phyloP scores from a whole-genome alignment of 2,329 filamentous ascomycete genomes.

The Aspergillus costaricaensis region DNA sequence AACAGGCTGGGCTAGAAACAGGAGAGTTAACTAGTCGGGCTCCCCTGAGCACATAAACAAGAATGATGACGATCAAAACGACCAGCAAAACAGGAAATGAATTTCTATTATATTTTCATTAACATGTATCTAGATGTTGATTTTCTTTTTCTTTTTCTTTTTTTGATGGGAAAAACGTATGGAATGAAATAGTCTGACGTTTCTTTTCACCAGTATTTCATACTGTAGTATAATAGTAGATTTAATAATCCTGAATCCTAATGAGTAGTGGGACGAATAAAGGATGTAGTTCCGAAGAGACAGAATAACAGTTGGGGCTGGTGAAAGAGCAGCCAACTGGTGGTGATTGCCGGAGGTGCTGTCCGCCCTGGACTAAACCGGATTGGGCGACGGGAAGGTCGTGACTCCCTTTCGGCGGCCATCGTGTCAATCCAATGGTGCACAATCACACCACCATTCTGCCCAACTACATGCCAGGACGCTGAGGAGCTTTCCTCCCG shows the following conservation, averaged over 20 bases:
- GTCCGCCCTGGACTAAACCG: slow-evolving; percentile 5
- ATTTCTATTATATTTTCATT: slow-evolving; percentile 6
- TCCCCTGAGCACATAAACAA: slow-evolving; percentile 22
- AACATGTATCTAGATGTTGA: slow-evolving; percentile 27
- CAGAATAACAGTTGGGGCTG: no score
- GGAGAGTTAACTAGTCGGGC: slow-evolving; percentile 13
- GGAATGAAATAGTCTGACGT: slow-evolving; percentile 17
- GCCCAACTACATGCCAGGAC: slow-evolving; percentile 14
- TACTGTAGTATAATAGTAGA: background rate
- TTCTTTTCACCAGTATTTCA: background rate
- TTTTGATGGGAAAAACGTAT: slow-evolving; percentile 11
- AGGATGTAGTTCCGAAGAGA: no score
- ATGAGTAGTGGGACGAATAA: no score
- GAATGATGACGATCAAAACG: slow-evolving; percentile 27
- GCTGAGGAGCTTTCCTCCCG: slow-evolving; percentile 9
- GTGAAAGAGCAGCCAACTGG: background rate
- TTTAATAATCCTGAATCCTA: no score
- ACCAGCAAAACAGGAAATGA: slow-evolving; percentile 10
- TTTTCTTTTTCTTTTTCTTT: background rate
- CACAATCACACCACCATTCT: slow-evolving; percentile 14
- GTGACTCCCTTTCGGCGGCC: slow-evolving; percentile 1
- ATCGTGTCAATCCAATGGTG: background rate
- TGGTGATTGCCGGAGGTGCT: background rate
- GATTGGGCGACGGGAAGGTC: slow-evolving; percentile 4
- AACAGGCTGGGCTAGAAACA: slow-evolving; percentile 15